Evolutionary conservation across 352 stramenopile species (phyloP), one percentile per base, ranked within the genome.

Genomic region (Porosira glacialis): DNA sequence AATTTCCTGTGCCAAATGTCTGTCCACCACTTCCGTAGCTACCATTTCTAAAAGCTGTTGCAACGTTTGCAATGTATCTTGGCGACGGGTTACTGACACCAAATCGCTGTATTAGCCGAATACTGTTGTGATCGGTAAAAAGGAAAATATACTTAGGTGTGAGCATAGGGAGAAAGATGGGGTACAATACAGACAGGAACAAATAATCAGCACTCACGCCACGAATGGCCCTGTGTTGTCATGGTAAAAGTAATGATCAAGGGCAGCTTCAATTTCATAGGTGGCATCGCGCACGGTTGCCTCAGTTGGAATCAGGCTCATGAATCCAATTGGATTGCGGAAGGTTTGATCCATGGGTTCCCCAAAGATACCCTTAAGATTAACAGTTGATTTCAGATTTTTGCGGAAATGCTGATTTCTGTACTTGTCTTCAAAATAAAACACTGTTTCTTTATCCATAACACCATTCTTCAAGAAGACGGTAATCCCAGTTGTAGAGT

Each of bases 181-280:
- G n/a, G n/a, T n/a, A n/a, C n/a, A n/a, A n/a, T n/a, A n/a, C n/a
- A n/a, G n/a, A n/a, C n/a, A n/a, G n/a, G n/a, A n/a, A n/a, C n/a
- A n/a, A n/a, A n/a, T n/a, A n/a, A n/a, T n/a, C n/a, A n/a, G n/a
- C n/a, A n/a, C n/a, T n/a, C n/a, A 45, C 19, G 80, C 63, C 38
- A 93, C 45, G 59, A 92, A 92, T 21, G 87, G 81, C 36, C 85
- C 76, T n/a, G 69, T 80, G 39, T 90, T 93, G 22, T 76, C 57
- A 66, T 91, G 85, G 44, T 83, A 70, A 27, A 83, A 67, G 51
- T 83, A 83, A 66, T 84, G 70, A 52, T 84, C 70, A 36, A 91
- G 58, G 1, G 66, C 75, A 26, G 85, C 85, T 22, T 92, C 82
- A 21, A 80, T 90, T 56, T 92, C 85, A 49, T 79, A 78, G 1